phyloP scores from a whole-genome alignment of 1,139 yeast genomes.

The Magnusiomyces ingens region DNA sequence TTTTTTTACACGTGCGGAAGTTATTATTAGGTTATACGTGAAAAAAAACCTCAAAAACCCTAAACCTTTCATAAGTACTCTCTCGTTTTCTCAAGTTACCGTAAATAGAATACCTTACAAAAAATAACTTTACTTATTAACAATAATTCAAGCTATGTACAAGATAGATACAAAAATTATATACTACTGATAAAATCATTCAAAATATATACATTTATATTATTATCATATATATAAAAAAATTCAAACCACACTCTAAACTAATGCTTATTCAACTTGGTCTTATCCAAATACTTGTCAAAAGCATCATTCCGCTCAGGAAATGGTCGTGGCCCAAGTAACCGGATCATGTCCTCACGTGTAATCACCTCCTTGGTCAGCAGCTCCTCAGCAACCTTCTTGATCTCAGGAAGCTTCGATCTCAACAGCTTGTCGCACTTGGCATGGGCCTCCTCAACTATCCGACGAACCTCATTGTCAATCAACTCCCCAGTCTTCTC shows the following conservation, averaged over 20 bases:
- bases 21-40: too few relatives aligned
- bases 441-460: slow-evolving; percentile 68
- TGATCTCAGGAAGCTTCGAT: slow-evolving; percentile 66
- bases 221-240: not conserved
- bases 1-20: too few relatives aligned
- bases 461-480: slow-evolving; percentile 76
- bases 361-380: slow-evolving; percentile 79
- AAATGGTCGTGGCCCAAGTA: slow-evolving; percentile 82
- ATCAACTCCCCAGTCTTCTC: slow-evolving; percentile 75
- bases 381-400: slow-evolving; percentile 78
- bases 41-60: too few relatives aligned
- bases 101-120: too few relatives aligned
- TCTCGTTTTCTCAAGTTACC: too few relatives aligned
- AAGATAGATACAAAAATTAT: too few relatives aligned
- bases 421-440: slow-evolving; percentile 59
- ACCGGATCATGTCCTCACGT: slow-evolving; percentile 80
- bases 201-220: not conserved
- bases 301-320: slow-evolving; percentile 88
- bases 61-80: too few relatives aligned
- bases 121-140: too few relatives aligned
- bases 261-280: slow-evolving; percentile 4
- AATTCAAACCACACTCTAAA: not conserved
- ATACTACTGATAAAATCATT: too few relatives aligned
- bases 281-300: slow-evolving; percentile 55
- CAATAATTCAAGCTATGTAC: too few relatives aligned